Evolutionary conservation across 495 filamentous ascomycete species (phyloP).

Genomic region (Astrothelium subdiscretum): DNA sequence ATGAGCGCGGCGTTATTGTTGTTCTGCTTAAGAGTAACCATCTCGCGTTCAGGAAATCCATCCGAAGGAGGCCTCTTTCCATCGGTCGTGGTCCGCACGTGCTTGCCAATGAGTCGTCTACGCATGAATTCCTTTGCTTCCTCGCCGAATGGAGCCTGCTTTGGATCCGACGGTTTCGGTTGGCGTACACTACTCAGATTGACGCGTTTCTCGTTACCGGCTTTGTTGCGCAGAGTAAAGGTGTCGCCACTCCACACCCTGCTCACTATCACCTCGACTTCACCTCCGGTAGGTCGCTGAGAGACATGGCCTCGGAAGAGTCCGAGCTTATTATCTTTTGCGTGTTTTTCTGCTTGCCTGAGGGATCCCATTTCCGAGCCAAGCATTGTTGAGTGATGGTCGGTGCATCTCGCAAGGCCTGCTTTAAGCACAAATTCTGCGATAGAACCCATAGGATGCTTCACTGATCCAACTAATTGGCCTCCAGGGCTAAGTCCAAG

Average conservation of each 20-base stretch:
- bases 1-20: constrained; percentile 78
- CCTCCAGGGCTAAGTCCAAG: constrained; percentile 78
- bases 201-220: constrained; percentile 75
- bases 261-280: constrained; percentile 66
- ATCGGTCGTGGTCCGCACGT: constrained; percentile 75
- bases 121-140: constrained; percentile 94
- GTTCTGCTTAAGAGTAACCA: constrained; percentile 71
- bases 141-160: constrained; percentile 73
- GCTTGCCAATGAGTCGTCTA: constrained; percentile 90
- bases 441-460: constrained; percentile 85
- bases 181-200: constrained; percentile 87
- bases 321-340: constrained; percentile 60
- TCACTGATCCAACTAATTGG: constrained; percentile 37
- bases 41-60: constrained; percentile 87
- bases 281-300: constrained; percentile 43
- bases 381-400: constrained; percentile 84
- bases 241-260: constrained; percentile 85
- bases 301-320: constrained; percentile 69
- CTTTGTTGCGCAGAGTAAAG: constrained; percentile 70
- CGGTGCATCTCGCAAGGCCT: constrained; percentile 81
- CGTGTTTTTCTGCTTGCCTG: constrained; percentile 76
- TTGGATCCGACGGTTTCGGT: constrained; percentile 69
- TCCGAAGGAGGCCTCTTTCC: constrained; percentile 84
- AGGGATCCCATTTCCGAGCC: constrained; percentile 75
- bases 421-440: constrained; percentile 76